phyloP scores from a whole-genome alignment of 108 stramenopile species.

The Poteriospumella lacustris region DNA sequence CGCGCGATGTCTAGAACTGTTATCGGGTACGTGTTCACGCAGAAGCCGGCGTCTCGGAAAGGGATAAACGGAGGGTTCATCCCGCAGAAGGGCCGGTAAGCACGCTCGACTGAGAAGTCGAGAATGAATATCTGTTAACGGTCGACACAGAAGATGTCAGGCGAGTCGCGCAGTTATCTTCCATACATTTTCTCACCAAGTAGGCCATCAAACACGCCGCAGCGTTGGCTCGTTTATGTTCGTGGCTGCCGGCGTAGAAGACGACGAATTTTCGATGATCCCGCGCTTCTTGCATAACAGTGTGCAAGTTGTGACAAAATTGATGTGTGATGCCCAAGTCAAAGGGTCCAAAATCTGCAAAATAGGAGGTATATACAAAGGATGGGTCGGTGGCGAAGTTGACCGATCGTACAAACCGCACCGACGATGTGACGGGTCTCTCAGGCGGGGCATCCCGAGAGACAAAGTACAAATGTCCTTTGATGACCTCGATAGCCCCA shows the following conservation, averaged over 20 bases:
- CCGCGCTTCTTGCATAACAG: background rate
- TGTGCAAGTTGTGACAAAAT: background rate
- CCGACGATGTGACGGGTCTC: too few relatives aligned
- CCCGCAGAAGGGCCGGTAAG: constrained; percentile 33
- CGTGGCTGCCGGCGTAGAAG: background rate
- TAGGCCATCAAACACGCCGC: constrained; percentile 24
- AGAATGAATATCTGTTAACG: background rate
- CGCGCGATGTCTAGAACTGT: constrained; percentile 31
- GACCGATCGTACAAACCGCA: too few relatives aligned
- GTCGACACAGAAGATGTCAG: background rate
- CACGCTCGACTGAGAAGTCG: background rate
- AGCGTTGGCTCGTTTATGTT: constrained; percentile 34
- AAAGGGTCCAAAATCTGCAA: constrained; percentile 38
- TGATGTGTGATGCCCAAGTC: background rate
- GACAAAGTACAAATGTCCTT: too few relatives aligned
- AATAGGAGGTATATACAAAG: constrained; percentile 29
- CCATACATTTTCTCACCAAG: background rate
- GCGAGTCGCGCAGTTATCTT: too few relatives aligned
- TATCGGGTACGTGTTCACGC: constrained; percentile 34
- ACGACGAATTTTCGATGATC: background rate
- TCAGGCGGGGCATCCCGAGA: too few relatives aligned
- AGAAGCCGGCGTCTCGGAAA: constrained; percentile 40
- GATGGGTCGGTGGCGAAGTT: background rate
- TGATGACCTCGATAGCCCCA: too few relatives aligned
- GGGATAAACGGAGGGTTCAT: constrained; percentile 18